Percentiles rank a stretch among this genome's conserved stretches.
These are phyloP conservation scores for Chaetomium cochliodes DNA, from an alignment of 495 filamentous ascomycete species.

Conservation along the genomic window DNA sequence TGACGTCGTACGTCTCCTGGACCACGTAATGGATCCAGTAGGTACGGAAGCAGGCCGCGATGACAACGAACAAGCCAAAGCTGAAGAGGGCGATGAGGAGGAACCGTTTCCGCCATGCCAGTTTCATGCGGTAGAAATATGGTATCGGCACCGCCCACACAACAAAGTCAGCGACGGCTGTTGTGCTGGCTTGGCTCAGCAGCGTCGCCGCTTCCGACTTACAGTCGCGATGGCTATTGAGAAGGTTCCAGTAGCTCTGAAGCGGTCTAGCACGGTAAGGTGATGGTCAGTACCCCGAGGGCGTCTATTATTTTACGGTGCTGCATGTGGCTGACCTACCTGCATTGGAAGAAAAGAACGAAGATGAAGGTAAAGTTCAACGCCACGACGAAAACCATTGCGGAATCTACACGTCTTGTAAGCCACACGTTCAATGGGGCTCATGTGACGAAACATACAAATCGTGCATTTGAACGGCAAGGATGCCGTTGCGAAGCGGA, in stretches of 20 bases:
- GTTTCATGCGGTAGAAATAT: conserved; percentile 33
- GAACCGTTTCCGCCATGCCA: conserved; percentile 29
- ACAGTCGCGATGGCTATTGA: conserved; percentile 21
- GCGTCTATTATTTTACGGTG: neutral
- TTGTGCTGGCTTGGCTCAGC: conserved; percentile 32
- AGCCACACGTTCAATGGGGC: neutral
- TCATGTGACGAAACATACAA: conserved; percentile 8
- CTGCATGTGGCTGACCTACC: conserved; percentile 5
- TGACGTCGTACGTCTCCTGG: conserved; percentile 35
- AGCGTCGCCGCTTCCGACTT: conserved; percentile 31
- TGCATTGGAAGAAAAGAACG: conserved; percentile 39
- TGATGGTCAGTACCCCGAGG: neutral
- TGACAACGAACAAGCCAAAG: conserved; percentile 30
- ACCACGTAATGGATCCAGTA: conserved; percentile 34
- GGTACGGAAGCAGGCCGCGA: conserved; percentile 26
- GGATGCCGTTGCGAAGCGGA: conserved; percentile 47
- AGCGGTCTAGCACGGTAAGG: conserved; percentile 30
- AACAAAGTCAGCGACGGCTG: conserved; percentile 40
- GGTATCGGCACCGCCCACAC: conserved; percentile 47
- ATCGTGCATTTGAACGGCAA: conserved; percentile 41
- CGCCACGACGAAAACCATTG: conserved; percentile 29
- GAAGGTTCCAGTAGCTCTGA: conserved; percentile 38
- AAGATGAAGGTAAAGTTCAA: conserved; percentile 31
- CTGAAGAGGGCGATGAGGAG: conserved; percentile 31
- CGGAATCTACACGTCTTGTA: conserved; percentile 7